Evolutionary conservation across 2,329 filamentous ascomycete species (phyloP), one percentile per base, ranked within the genome.

Genomic region (Trichoderma hamatum): DNA sequence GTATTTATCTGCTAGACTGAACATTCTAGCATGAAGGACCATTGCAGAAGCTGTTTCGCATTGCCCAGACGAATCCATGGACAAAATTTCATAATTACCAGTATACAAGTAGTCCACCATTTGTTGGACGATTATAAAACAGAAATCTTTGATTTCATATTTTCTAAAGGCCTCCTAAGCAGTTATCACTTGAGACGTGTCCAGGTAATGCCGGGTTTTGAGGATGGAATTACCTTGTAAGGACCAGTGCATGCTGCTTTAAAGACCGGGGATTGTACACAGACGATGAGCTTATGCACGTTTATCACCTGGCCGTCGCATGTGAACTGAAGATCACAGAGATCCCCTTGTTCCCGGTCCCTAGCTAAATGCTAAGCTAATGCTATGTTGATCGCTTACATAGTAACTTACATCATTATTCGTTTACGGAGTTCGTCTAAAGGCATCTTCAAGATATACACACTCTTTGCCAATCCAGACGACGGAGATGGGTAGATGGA

Each of bases 141-240:
- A 14, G 14, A 21, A 59, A 34, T 59, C 56, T 19, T 59, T 43
- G 32, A 59, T 59, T 39, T 59, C 56, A 24, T 59, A 59, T 59
- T 24, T 43, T 2, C 56, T 32, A 43, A 11, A 39, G 34, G 56
- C 32, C 34, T 59, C 56, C 56, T 59, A 60, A 11, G 9, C 1
- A 24, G 56, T 26, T 19, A 21, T 59, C 11, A 14, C 3, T n/a
- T 39, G 14, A 60, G 21, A n/a, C 21, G 24, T 14, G 7, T 13
- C 13, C 14, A 3, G 21, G 26, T 16, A 14, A 32, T 32, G 30
- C 30, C 30, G 30, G 30, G 30, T 32, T 32, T 32, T 32, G 7
- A 7, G 30, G 30, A 32, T 32, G 30, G 30, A 32, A 32, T 32
- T 26, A 59, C 56, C 14, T 39, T 10, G 19, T 26, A 59, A 1